Evolutionary conservation across 306 rosid species (phyloP), one percentile per base, ranked within the genome.

Genomic region (Dalbergia oliveri): DNA sequence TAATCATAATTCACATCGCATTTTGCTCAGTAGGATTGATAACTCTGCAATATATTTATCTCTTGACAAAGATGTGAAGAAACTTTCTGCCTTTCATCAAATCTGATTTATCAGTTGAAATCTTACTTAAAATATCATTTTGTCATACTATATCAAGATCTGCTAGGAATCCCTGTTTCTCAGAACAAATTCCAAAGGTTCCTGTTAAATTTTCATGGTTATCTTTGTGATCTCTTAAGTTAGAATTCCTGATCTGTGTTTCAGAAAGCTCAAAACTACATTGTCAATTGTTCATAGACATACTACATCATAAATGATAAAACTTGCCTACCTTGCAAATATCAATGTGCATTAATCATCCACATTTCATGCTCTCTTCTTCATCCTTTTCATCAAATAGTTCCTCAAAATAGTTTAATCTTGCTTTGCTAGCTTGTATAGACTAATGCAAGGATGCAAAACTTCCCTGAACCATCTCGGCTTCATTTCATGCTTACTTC

Each of bases 21-120:
- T 34, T 72, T 54, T 72, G 4, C 19, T 54, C 77, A 35, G 58
- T 37, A 16, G 35, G 16, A 9, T 72, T 72, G 76, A 72, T 54
- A 44, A 7, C 6, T 37, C 11, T 72, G 49, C 33, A 34, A 71
- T 34, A 35, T 33, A 35, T 53, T 71, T 34, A 33, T 54, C 9
- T 16, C 34, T 54, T 41, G 11, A 72, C 2, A 10, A 35, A 56
- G 76, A 54, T 37, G 51, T 72, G 18, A 69, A 26, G 44, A 41
- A 49, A 31, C 21, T 69, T 8, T 69, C 23, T 43, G 31, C 23
- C 23, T 47, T 49, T 45, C 71, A 16, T 21, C 19, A 23, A 21
- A 45, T 39, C 23, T 69, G 58, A 26, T 47, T 45, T 68, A 47
- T n/a, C 19, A 41, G 33, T 41, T 18, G 21, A 39, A 16, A 60